phyloP scores from a whole-genome alignment of 2,329 filamentous ascomycete genomes.

The Parasarocladium wereldwijsianum region DNA sequence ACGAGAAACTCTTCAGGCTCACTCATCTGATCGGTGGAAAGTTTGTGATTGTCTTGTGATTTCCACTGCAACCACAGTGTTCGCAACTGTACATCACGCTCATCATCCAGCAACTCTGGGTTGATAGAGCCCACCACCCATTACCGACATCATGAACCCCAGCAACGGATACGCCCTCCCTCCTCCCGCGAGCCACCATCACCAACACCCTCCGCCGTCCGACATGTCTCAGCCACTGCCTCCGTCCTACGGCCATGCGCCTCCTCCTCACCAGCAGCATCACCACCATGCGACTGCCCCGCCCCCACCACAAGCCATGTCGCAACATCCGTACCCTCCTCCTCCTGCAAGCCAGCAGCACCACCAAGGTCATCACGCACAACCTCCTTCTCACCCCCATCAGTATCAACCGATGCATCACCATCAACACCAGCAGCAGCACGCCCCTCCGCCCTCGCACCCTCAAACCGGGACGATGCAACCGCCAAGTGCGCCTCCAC shows the following conservation, averaged over 20 bases:
- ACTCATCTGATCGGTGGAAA: no score
- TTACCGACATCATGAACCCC: constrained; percentile 2
- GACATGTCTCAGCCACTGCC: constrained; percentile 5
- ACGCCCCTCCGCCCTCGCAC: constrained; percentile 2
- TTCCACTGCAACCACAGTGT: no score
- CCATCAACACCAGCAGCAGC: constrained; percentile 2
- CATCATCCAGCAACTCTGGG: no score
- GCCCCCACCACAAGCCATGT: background rate
- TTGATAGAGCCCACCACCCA: no score
- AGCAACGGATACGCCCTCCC: constrained; percentile 1
- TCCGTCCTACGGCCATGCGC: constrained; percentile 4
- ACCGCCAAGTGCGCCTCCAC: background rate
- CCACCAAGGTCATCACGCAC: constrained; percentile 1
- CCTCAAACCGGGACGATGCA: background rate
- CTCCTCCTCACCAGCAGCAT: constrained; percentile 2
- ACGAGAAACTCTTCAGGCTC: no score
- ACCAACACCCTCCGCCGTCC: background rate
- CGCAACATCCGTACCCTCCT: constrained; percentile 3
- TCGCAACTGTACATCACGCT: no score
- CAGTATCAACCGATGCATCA: constrained; percentile 1
- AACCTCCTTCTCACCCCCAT: constrained; percentile 2
- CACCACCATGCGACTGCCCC: constrained; percentile 3
- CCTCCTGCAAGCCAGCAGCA: constrained; percentile 2
- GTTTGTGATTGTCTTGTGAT: no score
- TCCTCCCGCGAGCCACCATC: constrained; percentile 1